Conservation (phyloP, 1,284 basidiomycete genomes). For the Ganoderma lucidum region DNA sequence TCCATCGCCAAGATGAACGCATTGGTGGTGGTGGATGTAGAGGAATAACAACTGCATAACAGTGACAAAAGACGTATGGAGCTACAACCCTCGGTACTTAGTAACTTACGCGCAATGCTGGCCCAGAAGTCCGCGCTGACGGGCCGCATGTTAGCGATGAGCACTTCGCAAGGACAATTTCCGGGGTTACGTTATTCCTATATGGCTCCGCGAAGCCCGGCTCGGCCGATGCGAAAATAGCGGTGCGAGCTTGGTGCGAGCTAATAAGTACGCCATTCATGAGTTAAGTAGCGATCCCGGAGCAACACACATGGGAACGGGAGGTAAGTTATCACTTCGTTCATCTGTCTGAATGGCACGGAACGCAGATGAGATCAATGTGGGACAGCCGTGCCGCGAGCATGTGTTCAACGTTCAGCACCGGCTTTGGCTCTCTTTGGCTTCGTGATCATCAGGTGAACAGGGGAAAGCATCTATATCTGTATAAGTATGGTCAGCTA, state of each 20-base stretch:
- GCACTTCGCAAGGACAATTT: constrained; percentile 39
- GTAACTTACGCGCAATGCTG: not conserved
- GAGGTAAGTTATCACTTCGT: constrained; percentile 25
- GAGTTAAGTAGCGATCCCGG: constrained; percentile 39
- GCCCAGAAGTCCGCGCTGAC: not conserved
- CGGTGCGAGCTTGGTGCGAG: constrained; percentile 44
- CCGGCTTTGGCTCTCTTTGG: constrained; percentile 38
- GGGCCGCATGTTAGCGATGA: constrained; percentile 34
- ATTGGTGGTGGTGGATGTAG: constrained; percentile 39
- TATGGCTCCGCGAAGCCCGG: constrained; percentile 22
- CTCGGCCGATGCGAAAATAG: constrained; percentile 35
- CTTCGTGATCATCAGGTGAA: constrained; percentile 39
- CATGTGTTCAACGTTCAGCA: constrained; percentile 40
- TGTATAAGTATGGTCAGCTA: too few species aligned
- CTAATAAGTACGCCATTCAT: constrained; percentile 37
- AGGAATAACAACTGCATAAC: constrained; percentile 42
- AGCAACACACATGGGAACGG: constrained; percentile 40
- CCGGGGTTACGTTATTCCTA: constrained; percentile 33
- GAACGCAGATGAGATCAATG: constrained; percentile 38
- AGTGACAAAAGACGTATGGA: constrained; percentile 36
- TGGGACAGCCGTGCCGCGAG: constrained; percentile 42
- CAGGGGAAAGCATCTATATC: constrained; percentile 23
- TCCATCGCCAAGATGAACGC: constrained; percentile 44
- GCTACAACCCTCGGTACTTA: constrained; percentile 38
- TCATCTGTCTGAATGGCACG: not conserved